These are phyloP conservation scores for Musa troglodytarum DNA, from an alignment of 176 grass and related monocot genomes.

Conservation along the genomic window DNA sequence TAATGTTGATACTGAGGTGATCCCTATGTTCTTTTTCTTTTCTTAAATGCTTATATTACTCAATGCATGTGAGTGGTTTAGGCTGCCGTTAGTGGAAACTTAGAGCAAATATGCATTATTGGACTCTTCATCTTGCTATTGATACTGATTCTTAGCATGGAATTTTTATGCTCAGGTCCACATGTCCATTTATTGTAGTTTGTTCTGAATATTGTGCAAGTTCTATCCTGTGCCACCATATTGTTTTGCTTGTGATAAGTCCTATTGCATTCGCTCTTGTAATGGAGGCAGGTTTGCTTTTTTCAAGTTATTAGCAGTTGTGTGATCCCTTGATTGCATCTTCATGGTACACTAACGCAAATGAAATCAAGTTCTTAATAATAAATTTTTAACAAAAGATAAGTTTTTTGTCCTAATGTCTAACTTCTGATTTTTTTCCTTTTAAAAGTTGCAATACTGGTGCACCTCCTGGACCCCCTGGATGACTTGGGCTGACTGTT, in stretches of 20 bases:
- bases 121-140: background rate
- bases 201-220: too few relatives aligned
- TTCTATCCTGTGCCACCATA: too few relatives aligned
- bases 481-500: too few relatives aligned
- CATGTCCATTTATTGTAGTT: background rate
- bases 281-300: background rate
- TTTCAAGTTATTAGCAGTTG: background rate
- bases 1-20: conserved; percentile 43
- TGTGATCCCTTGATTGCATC: background rate
- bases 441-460: too few relatives aligned
- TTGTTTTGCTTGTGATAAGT: too few relatives aligned
- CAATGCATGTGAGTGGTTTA: background rate
- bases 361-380: too few relatives aligned
- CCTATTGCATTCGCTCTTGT: too few relatives aligned
- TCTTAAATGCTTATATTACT: background rate
- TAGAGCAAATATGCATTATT: background rate
- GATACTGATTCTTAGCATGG: background rate
- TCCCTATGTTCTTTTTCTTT: background rate
- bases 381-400: background rate
- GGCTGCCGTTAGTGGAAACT: background rate
- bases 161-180: background rate
- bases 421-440: too few relatives aligned
- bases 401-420: background rate
- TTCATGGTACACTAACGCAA: background rate
- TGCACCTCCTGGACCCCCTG: too few relatives aligned